Conservation (phyloP, 208 protist species). For the Trypanosoma platydactyli region DNA sequence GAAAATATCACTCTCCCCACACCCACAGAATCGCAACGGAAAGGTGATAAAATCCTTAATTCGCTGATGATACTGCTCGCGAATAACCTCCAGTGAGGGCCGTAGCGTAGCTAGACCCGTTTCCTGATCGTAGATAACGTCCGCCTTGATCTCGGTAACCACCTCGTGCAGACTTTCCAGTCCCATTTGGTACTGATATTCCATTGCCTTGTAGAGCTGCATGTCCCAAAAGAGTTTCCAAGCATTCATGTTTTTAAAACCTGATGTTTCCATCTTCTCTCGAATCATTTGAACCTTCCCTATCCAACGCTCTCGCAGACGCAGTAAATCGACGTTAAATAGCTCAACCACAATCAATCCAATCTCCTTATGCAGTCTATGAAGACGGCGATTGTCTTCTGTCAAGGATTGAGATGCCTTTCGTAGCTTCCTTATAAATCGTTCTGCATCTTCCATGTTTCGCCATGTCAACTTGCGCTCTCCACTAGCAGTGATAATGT, state of each 20-base stretch:
- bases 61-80: conserved; percentile 92
- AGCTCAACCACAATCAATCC: conserved; percentile 80
- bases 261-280: conserved; percentile 82
- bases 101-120: conserved; percentile 77
- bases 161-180: conserved; percentile 93
- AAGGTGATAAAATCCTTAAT: conserved; percentile 96
- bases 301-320: conserved; percentile 92
- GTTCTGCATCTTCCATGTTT: conserved; percentile 73
- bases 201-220: conserved; percentile 98
- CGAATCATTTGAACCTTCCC: conserved; percentile 83
- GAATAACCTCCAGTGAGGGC: conserved; percentile 91
- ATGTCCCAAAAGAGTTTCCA: conserved; percentile 97
- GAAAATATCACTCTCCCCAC: conserved; percentile 87
- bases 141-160: conserved; percentile 90
- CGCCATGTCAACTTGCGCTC: conserved; percentile 84
- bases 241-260: conserved; percentile 89
- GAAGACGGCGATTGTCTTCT: conserved; percentile 92
- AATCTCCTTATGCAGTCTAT: conserved; percentile 91
- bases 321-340: conserved; percentile 92
- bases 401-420: conserved; percentile 82
- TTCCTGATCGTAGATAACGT: conserved; percentile 89
- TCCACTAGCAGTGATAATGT: conserved; percentile 86
- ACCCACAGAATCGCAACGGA: conserved; percentile 91
- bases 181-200: conserved; percentile 94
- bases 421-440: conserved; percentile 86